phyloP scores from a whole-genome alignment of 1,139 yeast species.

The Hansenula sp. region DNA sequence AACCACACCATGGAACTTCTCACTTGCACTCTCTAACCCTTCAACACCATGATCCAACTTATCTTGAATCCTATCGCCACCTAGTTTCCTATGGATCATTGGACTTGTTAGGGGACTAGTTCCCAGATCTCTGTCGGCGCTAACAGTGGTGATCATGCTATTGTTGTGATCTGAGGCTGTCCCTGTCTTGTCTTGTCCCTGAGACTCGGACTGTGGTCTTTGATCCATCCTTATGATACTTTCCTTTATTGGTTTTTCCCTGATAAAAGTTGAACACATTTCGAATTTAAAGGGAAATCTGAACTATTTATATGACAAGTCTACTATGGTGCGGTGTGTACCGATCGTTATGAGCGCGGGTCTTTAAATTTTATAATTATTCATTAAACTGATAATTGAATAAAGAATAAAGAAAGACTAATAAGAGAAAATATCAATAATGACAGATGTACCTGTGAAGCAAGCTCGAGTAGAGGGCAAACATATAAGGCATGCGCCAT shows the following conservation, averaged over 20 bases:
- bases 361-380: too few relatives aligned
- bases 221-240: not conserved
- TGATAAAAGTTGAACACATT: too few relatives aligned
- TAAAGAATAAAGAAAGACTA: not conserved
- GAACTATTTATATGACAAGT: too few relatives aligned
- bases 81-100: not conserved
- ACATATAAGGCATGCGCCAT: constrained; percentile 46
- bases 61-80: too few relatives aligned
- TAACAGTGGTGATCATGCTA: constrained; percentile 8
- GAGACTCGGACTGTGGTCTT: not conserved
- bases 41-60: too few relatives aligned
- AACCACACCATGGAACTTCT: constrained; percentile 3
- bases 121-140: constrained; percentile 7
- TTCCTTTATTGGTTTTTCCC: not conserved
- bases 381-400: too few relatives aligned
- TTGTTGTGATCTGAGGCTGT: constrained; percentile 7
- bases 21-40: not conserved
- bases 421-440: not conserved
- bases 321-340: too few relatives aligned
- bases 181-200: not conserved
- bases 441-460: constrained; percentile 1
- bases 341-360: too few relatives aligned
- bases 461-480: constrained; percentile 20
- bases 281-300: too few relatives aligned
- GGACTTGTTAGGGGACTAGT: constrained; percentile 6